Evolutionary conservation across 768 basidiomycete species (phyloP).

Genomic region (Coprinopsis strossmayeri): DNA sequence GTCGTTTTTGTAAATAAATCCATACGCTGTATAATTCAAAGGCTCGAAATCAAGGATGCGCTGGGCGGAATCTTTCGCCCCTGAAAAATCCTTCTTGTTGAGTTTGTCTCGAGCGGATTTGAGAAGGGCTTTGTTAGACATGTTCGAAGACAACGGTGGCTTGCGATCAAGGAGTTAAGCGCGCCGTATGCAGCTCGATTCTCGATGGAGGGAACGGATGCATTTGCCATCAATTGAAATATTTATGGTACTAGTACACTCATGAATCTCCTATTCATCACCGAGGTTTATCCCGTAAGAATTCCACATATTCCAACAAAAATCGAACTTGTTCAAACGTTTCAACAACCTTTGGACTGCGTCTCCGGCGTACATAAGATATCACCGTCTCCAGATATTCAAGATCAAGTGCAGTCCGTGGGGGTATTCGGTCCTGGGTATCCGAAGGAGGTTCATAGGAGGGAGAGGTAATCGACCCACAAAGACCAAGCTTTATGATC

Average conservation of each 20-base stretch:
- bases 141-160: slow-evolving; percentile 1
- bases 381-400: slow-evolving; percentile 77
- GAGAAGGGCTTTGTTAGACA: slow-evolving; percentile 26
- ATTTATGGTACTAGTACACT: too few species aligned
- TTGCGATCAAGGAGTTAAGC: too few species aligned
- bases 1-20: too few species aligned
- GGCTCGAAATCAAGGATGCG: slow-evolving; percentile 71
- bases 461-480: slow-evolving; percentile 44
- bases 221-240: too few species aligned
- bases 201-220: too few species aligned
- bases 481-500: slow-evolving; percentile 89
- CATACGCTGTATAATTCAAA: slow-evolving; percentile 84
- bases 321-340: slow-evolving; percentile 91
- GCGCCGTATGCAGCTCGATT: too few species aligned
- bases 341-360: slow-evolving; percentile 89
- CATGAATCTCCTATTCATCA: too few species aligned
- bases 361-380: slow-evolving; percentile 59
- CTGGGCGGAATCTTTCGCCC: slow-evolving; percentile 59
- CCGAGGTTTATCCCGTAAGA: too few species aligned
- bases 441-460: too few species aligned
- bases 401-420: slow-evolving; percentile 46
- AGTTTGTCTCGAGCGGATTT: slow-evolving; percentile 76
- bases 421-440: too few species aligned
- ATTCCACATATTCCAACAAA: slow-evolving; percentile 73
- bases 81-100: slow-evolving; percentile 64